Evolutionary conservation across 176 grass and related monocot species (phyloP), one percentile per base, ranked within the genome.

Genomic region (Oryza officinalis): DNA sequence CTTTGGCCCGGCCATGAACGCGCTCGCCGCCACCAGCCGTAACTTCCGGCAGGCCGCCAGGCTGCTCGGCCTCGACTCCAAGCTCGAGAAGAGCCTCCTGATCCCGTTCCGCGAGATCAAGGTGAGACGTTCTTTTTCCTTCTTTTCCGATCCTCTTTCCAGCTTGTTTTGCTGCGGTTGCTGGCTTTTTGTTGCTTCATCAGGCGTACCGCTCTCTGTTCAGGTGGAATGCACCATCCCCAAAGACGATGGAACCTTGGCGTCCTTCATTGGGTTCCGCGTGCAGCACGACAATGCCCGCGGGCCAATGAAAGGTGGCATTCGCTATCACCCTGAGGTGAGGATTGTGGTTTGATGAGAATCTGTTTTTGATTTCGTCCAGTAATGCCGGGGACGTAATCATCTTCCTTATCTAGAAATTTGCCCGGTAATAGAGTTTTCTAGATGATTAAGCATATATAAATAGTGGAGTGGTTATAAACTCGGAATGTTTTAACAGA

Each of bases 141-240:
- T 37, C 8, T 37, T 37, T 37, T 37, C 7, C 1, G 7, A 2
- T 83, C 27, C 35, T 43, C 3, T 38, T 38, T 69, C 45, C 35
- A 2, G n/a, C 17, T 12, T 76, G 50, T 52, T 52, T 76, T 44
- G 74, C 33, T 83, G 57, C 57, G 8, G 57, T 23, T 33, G 72
- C 44, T 14, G 28, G 32, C 50, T 33, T 31, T 79, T 31, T 79
- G 26, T 33, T 66, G 6, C 25, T 23, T 73, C 14, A 61, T 61
- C 57, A 61, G 28, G 28, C 57, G 26, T 69, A 45, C 11, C 35
- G 1, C 68, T 47, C 40, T 80, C 60, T 27, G 65, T 33, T 44
- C 76, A 98, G 96, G 96, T 98, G 80, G 96, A 98, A 92, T 98
- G 96, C 78, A 94, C 96, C 44, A 95, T 98, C 78, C 96, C 96